A percentile compares a stretch with the other conserved stretches of the same genome.
These are phyloP conservation scores for Tulasnella sp. DNA, from an alignment of 768 basidiomycete species.

Conservation along the genomic window DNA sequence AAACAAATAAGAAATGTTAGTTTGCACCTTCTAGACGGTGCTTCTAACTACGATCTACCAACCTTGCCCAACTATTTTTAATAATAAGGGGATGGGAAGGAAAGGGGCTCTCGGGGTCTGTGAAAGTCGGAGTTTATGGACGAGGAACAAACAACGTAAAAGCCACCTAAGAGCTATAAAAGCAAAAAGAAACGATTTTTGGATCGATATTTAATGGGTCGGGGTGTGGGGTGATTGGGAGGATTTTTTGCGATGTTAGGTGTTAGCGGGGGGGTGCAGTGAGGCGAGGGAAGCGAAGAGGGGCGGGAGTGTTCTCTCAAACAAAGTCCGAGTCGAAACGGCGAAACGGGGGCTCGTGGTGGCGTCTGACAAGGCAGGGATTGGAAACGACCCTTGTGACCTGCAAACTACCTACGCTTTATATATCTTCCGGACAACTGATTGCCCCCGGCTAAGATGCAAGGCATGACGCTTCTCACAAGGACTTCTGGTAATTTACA, in stretches of 20 bases:
- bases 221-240: background rate
- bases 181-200: background rate
- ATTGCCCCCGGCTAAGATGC: background rate
- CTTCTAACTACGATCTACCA: background rate
- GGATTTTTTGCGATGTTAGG: background rate
- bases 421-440: background rate
- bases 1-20: slow-evolving; percentile 4
- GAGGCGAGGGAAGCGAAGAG: background rate
- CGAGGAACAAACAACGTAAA: slow-evolving; percentile 7
- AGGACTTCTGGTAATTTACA: background rate
- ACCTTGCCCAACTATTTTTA: background rate
- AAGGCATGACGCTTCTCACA: background rate
- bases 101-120: background rate
- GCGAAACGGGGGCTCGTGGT: background rate
- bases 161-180: background rate
- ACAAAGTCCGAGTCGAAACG: background rate
- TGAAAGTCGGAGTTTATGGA: slow-evolving; percentile 1
- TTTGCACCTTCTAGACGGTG: background rate
- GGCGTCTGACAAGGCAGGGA: background rate
- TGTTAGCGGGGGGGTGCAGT: background rate
- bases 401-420: background rate
- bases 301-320: background rate
- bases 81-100: background rate
- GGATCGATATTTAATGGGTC: background rate
- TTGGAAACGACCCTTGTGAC: background rate